Percentiles rank a stretch among this genome's conserved stretches.
These are phyloP conservation scores for Cladosporium sp. DNA, from an alignment of 2,329 filamentous ascomycete genomes.

Conservation along the genomic window DNA sequence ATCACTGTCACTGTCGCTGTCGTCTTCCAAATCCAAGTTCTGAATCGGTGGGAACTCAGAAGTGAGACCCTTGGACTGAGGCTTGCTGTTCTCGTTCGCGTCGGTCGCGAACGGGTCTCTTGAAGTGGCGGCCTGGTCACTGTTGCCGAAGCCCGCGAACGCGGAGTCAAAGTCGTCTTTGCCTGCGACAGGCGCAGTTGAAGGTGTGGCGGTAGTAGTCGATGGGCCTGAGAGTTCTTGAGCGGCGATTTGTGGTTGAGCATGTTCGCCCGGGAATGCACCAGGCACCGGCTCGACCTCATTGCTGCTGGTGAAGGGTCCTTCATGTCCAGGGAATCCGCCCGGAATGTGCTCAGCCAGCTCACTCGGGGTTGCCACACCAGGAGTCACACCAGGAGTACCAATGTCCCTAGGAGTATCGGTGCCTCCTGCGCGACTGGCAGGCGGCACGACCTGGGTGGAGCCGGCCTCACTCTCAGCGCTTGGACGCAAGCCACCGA, in stretches of 20 bases:
- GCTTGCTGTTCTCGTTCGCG: constrained; percentile 35
- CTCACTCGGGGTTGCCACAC: constrained; percentile 1
- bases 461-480: constrained; percentile 59
- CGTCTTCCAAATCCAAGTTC: constrained; percentile 78
- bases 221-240: constrained; percentile 48
- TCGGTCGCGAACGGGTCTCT: constrained; percentile 46
- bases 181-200: constrained; percentile 32
- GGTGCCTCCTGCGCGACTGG: constrained; percentile 32
- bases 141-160: constrained; percentile 69
- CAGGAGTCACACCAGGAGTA: constrained; percentile 3
- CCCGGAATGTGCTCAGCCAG: constrained; percentile 45
- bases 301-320: not conserved
- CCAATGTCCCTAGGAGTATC: constrained; percentile 28
- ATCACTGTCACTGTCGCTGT: constrained; percentile 86
- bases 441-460: constrained; percentile 34
- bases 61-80: constrained; percentile 39
- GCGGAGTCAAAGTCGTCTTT: constrained; percentile 85
- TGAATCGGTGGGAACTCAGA: constrained; percentile 88
- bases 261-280: constrained; percentile 13
- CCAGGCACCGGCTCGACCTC: constrained; percentile 4
- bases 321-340: constrained; percentile 45
- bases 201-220: constrained; percentile 47
- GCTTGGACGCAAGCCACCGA: constrained; percentile 58
- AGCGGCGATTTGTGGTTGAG: constrained; percentile 15
- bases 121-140: constrained; percentile 26